phyloP scores from a whole-genome alignment of 2,329 filamentous ascomycete species.

The Teratosphaeria zuluensis region DNA sequence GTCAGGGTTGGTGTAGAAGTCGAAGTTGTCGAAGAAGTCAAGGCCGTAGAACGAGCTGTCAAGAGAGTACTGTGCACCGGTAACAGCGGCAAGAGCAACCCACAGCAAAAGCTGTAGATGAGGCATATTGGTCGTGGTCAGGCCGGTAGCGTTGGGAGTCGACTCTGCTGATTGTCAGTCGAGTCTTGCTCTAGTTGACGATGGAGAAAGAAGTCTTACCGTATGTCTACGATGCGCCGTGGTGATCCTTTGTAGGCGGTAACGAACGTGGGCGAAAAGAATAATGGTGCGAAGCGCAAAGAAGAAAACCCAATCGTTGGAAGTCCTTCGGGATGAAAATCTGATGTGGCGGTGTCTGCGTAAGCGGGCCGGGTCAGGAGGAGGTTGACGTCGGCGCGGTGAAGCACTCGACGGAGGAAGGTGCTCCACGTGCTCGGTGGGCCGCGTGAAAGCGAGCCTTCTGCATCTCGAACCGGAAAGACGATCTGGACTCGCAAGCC shows the following conservation, averaged over 20 bases:
- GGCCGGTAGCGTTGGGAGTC: not conserved
- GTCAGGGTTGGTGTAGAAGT: conserved; percentile 13
- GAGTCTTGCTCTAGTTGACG: not conserved
- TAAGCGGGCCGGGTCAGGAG: not conserved
- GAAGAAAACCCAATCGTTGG: not conserved
- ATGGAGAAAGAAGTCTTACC: not conserved
- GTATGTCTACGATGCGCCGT: not conserved
- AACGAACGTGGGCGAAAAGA: not conserved
- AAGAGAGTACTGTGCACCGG: conserved; percentile 17
- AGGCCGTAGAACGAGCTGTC: conserved; percentile 34
- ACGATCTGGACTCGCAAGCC: too few relatives aligned
- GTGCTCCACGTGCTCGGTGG: not conserved
- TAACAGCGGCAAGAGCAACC: not conserved
- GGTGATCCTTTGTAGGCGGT: not conserved
- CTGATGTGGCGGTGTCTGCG: not conserved
- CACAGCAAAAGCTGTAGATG: not conserved
- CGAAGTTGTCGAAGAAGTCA: conserved; percentile 26
- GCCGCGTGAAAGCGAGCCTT: not conserved
- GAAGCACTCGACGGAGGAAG: not conserved
- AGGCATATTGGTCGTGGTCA: not conserved
- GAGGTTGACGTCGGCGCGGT: not conserved
- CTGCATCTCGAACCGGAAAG: not conserved
- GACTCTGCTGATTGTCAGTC: not conserved
- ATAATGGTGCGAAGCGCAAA: not conserved
- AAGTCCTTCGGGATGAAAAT: not conserved